Evolutionary conservation across 2,329 filamentous ascomycete species (phyloP).

Genomic region (Talaromyces sp.): DNA sequence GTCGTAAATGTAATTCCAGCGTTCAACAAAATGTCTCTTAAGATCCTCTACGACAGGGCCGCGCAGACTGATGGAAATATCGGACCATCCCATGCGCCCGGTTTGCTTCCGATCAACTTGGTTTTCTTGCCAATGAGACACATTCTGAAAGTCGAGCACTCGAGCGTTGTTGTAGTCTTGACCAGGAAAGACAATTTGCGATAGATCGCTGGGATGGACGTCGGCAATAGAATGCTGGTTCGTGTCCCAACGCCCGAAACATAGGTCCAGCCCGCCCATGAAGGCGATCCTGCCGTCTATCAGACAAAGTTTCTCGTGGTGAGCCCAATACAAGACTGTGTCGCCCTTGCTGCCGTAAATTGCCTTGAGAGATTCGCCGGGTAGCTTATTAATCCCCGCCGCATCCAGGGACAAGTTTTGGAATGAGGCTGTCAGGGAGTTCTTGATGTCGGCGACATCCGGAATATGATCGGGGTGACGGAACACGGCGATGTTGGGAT

Average conservation of each 20-base stretch:
- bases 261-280: conserved; percentile 88
- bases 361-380: conserved; percentile 68
- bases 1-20: conserved; percentile 88
- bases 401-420: conserved; percentile 55
- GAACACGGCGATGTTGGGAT: conserved; percentile 83
- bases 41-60: conserved; percentile 74
- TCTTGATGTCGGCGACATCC: conserved; percentile 63
- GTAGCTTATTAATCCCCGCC: conserved; percentile 59
- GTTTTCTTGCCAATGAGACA: conserved; percentile 76
- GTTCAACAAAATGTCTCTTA: conserved; percentile 71
- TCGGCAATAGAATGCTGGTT: conserved; percentile 82
- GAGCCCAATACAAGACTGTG: conserved; percentile 84
- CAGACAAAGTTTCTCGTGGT: conserved; percentile 86
- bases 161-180: conserved; percentile 91
- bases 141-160: conserved; percentile 75
- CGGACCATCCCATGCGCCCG: conserved; percentile 90
- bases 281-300: conserved; percentile 77
- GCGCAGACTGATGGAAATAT: conserved; percentile 71
- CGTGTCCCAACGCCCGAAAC: conserved; percentile 84
- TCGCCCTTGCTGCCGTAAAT: conserved; percentile 79
- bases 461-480: conserved; percentile 85
- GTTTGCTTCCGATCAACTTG: conserved; percentile 75
- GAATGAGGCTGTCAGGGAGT: conserved; percentile 54
- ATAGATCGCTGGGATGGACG: conserved; percentile 72
- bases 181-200: conserved; percentile 75